Evolutionary conservation across 306 rosid species (phyloP), one percentile per base, ranked within the genome.

Genomic region (Cercis canadensis): DNA sequence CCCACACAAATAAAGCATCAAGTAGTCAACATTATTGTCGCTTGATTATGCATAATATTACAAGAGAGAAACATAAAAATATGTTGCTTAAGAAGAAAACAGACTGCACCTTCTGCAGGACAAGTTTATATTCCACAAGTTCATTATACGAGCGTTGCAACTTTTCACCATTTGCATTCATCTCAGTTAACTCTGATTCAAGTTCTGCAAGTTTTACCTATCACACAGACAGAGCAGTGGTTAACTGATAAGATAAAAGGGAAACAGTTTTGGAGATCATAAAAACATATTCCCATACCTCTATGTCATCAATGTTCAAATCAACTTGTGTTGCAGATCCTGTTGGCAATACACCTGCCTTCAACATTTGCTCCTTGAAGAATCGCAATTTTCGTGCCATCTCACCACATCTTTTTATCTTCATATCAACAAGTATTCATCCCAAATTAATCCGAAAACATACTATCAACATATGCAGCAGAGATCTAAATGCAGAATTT

Each of bases 341-440:
- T 71, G 74, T 83, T 55, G 93, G 88, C 54, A 78, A 75, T 64
- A 95, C 83, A 60, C 85, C 92, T 16, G 96, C 88, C 88, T 85
- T 95, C 47, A 47, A 81, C 88, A 95, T 95, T 74, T 95, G 97
- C 32, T 95, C 97, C 92, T 87, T 91, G 92, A 91, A 81, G 76
- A 83, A 95, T 11, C 88, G 95, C 57, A 95, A 77, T 81, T 84
- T 86, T 29, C 97, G 97, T 39, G 99, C 96, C 97, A 89, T 86
- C 92, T 95, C 99, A 62, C 88, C 99, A 74, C 86, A 82, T 86
- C 90, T 84, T 88, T 89, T 95, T 56, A 95, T 87, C 99, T 95
- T 64, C 71, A 83, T n/a, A 54, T 46, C 49, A 53, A 75, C 47
- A 72, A 76, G 16, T 8, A 69, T 55, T 56, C 36, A 64, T 51